Percentiles rank a stretch among this genome's conserved stretches.
phyloP scores from a whole-genome alignment of 1,284 basidiomycete species.

The Ustilago shanxiensis region DNA sequence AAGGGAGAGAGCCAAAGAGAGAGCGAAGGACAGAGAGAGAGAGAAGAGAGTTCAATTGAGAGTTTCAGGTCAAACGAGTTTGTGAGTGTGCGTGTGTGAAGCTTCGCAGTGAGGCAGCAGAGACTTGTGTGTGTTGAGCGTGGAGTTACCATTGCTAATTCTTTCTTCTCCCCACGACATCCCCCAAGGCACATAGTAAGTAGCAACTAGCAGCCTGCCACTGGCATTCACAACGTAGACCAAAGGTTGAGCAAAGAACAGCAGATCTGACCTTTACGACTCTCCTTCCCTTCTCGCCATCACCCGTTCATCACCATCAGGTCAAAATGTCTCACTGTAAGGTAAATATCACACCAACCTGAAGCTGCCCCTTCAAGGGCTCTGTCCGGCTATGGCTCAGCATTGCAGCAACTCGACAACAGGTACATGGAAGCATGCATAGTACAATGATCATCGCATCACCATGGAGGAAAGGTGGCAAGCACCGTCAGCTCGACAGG shows the following conservation, averaged over 20 bases:
- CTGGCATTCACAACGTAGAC: background rate
- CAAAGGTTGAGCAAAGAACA: slow-evolving; percentile 1
- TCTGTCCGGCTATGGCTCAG: slow-evolving; percentile 32
- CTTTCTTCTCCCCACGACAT: slow-evolving; percentile 48
- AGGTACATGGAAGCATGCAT: background rate
- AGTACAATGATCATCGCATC: background rate
- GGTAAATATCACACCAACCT: slow-evolving; percentile 48
- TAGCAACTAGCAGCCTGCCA: slow-evolving; percentile 10
- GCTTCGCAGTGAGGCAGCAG: slow-evolving; percentile 3
- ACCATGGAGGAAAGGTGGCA: slow-evolving; percentile 7
- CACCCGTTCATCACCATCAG: slow-evolving; percentile 33
- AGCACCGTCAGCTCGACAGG: background rate
- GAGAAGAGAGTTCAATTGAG: too few relatives aligned
- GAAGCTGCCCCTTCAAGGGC: slow-evolving; percentile 18
- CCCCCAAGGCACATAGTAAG: slow-evolving; percentile 46
- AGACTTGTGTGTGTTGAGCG: slow-evolving; percentile 23
- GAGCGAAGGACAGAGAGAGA: too few relatives aligned
- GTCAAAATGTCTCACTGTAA: slow-evolving; percentile 63
- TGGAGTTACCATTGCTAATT: background rate
- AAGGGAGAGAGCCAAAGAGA: background rate
- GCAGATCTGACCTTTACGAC: slow-evolving; percentile 14
- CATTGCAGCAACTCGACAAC: slow-evolving; percentile 13
- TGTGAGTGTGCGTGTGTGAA: slow-evolving; percentile 3
- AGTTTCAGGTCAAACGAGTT: slow-evolving; percentile 6
- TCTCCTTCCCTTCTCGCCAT: slow-evolving; percentile 15